A percentile compares a stretch with the other conserved stretches of the same genome.
phyloP scores from a whole-genome alignment of 108 stramenopile species.

The Thalassiosira profunda region DNA sequence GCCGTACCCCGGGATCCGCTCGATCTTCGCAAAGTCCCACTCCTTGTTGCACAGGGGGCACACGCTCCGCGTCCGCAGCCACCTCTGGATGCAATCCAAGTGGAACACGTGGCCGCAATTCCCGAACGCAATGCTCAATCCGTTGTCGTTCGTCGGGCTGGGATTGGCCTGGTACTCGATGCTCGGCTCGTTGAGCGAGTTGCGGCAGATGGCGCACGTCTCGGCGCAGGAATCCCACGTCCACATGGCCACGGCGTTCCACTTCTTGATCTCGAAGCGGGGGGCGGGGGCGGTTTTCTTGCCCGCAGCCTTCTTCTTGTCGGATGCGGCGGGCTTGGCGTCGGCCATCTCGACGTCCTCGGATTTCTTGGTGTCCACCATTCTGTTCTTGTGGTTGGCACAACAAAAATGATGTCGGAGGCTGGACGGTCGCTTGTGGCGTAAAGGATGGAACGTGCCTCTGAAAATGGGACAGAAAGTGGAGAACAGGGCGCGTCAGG shows the following conservation, averaged over 20 bases:
- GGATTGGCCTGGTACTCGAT: slow-evolving; percentile 99
- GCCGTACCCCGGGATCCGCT: slow-evolving; percentile 95
- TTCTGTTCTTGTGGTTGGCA: neutral
- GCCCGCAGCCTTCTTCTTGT: neutral
- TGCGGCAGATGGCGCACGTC: slow-evolving; percentile 99
- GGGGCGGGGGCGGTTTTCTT: slow-evolving; percentile 44
- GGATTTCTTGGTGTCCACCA: slow-evolving; percentile 11
- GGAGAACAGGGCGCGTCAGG: too few relatives aligned
- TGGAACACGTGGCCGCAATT: slow-evolving; percentile 99
- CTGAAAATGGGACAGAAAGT: too few relatives aligned
- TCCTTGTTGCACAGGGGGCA: slow-evolving; percentile 99
- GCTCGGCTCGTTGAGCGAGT: slow-evolving; percentile 98
- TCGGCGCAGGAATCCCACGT: slow-evolving; percentile 99
- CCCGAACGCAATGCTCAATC: slow-evolving; percentile 98
- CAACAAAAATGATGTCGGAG: too few relatives aligned
- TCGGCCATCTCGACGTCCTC: slow-evolving; percentile 49
- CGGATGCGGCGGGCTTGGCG: slow-evolving; percentile 10
- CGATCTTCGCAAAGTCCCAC: slow-evolving; percentile 99
- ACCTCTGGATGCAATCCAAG: slow-evolving; percentile 99
- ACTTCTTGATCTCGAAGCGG: slow-evolving; percentile 95
- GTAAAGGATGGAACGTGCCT: too few relatives aligned
- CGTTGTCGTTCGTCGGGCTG: slow-evolving; percentile 97
- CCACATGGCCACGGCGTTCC: slow-evolving; percentile 99
- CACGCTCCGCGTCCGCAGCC: slow-evolving; percentile 97
- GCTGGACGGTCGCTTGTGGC: too few relatives aligned